A percentile compares a stretch with the other conserved stretches of the same genome.
Conservation (phyloP, 2,329 filamentous ascomycete genomes). For the Neurospora crassa region DNA sequence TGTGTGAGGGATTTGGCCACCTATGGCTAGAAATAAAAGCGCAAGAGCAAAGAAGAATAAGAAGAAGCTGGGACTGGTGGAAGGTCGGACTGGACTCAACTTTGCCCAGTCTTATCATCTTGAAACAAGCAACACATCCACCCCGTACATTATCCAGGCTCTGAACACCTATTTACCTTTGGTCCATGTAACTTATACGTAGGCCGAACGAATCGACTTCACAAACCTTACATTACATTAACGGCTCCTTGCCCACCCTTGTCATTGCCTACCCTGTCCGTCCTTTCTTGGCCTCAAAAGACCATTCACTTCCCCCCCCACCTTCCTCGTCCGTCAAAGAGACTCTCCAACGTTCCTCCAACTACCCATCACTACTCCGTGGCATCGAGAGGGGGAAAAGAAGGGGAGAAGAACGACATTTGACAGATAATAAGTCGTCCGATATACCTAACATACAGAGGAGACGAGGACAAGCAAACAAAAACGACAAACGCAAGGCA, state of each 20-base stretch:
- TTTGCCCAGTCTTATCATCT: not conserved
- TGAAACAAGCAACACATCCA: not conserved
- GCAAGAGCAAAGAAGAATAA: not conserved
- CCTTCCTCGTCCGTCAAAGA: not conserved
- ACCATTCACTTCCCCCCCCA: not conserved
- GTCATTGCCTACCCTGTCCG: not conserved
- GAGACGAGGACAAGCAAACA: not conserved
- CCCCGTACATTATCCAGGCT: not conserved
- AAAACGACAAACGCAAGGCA: not conserved
- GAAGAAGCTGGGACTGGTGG: not conserved
- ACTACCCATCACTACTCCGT: not conserved
- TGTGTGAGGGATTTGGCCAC: not conserved
- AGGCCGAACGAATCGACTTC: not conserved
- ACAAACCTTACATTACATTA: not conserved
- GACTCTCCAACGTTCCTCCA: not conserved
- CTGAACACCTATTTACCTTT: not conserved
- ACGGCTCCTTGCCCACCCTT: not conserved
- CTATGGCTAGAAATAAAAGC: not conserved
- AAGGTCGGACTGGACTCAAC: not conserved
- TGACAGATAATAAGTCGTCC: not conserved
- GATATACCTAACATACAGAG: not conserved
- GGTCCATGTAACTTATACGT: not conserved
- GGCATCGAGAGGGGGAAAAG: not conserved
- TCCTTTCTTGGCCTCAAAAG: not conserved
- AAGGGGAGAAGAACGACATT: not conserved